Conservation (phyloP, 176 grass and related monocot genomes). For the Carex littledalei region DNA sequence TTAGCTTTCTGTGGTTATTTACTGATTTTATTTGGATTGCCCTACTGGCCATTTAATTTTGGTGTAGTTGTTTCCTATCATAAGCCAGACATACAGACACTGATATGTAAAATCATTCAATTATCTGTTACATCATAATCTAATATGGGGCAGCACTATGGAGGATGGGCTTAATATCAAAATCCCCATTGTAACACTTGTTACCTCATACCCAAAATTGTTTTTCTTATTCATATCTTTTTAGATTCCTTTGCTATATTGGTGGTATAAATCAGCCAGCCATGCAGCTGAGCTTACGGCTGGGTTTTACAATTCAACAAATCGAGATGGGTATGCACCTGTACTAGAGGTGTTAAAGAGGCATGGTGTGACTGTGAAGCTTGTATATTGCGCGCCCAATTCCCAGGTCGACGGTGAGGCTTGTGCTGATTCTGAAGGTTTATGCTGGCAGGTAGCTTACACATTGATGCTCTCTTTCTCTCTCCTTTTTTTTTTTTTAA, state of each 20-base stretch:
- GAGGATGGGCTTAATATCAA: background rate
- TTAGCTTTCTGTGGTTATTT: conserved; percentile 16
- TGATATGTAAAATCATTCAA: background rate
- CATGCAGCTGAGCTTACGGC: conserved; percentile 91
- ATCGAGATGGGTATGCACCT: conserved; percentile 74
- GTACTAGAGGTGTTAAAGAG: conserved; percentile 74
- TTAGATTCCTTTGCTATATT: conserved; percentile 78
- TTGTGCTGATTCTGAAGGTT: conserved; percentile 54
- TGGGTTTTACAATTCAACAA: conserved; percentile 86
- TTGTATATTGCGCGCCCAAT: conserved; percentile 46
- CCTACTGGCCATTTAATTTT: background rate
- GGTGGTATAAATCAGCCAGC: conserved; percentile 79
- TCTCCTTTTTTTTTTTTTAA: no score
- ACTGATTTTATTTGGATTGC: background rate
- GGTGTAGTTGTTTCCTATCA: background rate
- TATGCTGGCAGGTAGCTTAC: conserved; percentile 72
- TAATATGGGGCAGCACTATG: background rate
- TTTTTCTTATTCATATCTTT: conserved; percentile 11
- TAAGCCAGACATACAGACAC: background rate
- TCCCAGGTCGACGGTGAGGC: conserved; percentile 35
- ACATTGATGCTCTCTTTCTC: background rate
- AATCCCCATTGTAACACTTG: background rate
- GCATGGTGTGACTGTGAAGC: conserved; percentile 58
- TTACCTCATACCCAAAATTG: background rate
- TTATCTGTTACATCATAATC: background rate